Base-by-base conservation (phyloP, 257 asterid species). In the Phtheirospermum japonicum region DNA sequence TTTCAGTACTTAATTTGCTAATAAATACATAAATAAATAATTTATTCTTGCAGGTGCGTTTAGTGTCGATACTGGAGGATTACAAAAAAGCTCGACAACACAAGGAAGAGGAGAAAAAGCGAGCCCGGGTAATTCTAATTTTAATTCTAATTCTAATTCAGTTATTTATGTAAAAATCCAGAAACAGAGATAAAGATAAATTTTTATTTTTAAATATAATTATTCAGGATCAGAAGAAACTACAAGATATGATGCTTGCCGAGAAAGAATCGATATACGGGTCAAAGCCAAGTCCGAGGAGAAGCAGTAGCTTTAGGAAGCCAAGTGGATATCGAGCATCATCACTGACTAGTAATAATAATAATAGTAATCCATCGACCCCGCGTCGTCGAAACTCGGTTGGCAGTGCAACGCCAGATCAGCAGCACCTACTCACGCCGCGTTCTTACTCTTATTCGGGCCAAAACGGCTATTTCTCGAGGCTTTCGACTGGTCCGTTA, bases 271-370 rank as follows among this genome's bases (percentile, higher is more conserved):
- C 88, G 37, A 80, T 75, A 6, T 85, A 80, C 57, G 99, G 99
- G 61, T 89, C 97, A 19, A 92, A 85, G 76, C 99, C 97, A 33
- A 88, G 89, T 66, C 99, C 99, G 0, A 78, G 90, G 81, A 81
- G 92, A 80, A 86, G 76, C 73, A 84, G 6, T 79, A 86, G 95
- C 85, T 81, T 82, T 64, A 77, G 85, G 74, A 76, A 65, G 71
- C 59, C 71, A 20, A 88, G 79, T 50, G 96, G 87, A 36, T 79
- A 68, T 59, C 57, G 74, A 63, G 84, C 91, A 0, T 87, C 79
- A 61, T 42, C 49, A 13, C 2, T 42, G 18, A 42, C 49, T n/a
- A 6, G 8, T n/a, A 42, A 12, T 4, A 17, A 14, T 42, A 42
- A 13, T n/a, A 12, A 3, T 23, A 23, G 28, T 23, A 90, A 96